phyloP scores from a whole-genome alignment of 2,329 filamentous ascomycete species.

The Talaromyces sp. region DNA sequence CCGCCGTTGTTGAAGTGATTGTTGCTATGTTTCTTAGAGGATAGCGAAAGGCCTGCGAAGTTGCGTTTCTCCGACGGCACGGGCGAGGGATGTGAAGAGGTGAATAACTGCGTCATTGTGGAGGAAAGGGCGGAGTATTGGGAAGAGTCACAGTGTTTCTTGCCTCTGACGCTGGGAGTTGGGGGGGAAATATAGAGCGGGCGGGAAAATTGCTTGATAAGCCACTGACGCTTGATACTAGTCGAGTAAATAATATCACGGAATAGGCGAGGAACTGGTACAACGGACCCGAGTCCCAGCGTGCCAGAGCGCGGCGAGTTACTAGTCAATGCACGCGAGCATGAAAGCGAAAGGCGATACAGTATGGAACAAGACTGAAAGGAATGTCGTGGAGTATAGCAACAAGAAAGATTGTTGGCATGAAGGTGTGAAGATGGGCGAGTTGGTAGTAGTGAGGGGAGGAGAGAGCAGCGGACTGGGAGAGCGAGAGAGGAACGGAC shows the following conservation, averaged over 20 bases:
- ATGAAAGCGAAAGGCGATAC: background rate
- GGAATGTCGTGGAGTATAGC: background rate
- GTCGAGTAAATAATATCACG: background rate
- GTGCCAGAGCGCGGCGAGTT: constrained; percentile 1
- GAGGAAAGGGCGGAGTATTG: background rate
- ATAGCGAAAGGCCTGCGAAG: constrained; percentile 44
- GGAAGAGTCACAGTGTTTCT: background rate
- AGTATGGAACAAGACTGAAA: background rate
- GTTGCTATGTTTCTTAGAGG: constrained; percentile 44
- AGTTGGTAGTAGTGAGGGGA: background rate
- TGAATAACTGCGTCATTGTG: constrained; percentile 45
- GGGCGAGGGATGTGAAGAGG: constrained; percentile 34
- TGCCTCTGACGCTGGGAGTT: background rate
- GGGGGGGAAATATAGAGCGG: background rate
- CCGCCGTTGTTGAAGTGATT: constrained; percentile 25
- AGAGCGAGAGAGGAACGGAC: background rate
- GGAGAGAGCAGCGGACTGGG: background rate
- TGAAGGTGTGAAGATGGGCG: background rate
- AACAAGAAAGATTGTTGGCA: background rate
- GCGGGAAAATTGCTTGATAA: constrained; percentile 3
- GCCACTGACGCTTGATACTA: background rate
- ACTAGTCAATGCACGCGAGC: background rate
- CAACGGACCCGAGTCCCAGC: background rate
- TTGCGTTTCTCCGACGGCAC: constrained; percentile 46
- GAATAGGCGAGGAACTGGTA: background rate